phyloP scores from a whole-genome alignment of 345 rosid genomes.

The Camelina hispida region DNA sequence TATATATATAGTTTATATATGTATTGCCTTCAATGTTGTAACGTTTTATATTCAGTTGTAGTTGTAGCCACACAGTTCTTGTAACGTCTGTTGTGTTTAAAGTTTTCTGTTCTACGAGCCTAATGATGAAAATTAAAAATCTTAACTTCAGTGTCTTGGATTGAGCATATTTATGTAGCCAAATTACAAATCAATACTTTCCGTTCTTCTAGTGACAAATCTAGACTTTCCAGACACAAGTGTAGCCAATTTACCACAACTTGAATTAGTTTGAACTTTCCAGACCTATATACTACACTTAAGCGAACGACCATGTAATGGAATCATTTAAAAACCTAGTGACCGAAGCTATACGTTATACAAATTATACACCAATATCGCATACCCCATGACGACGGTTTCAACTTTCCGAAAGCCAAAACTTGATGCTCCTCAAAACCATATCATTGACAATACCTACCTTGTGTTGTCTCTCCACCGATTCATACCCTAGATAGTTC shows the following conservation, averaged over 20 bases:
- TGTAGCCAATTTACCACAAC: neutral
- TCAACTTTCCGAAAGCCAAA: neutral
- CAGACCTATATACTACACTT: too few species aligned
- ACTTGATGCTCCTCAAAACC: neutral
- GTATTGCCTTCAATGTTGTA: slow-evolving; percentile 45
- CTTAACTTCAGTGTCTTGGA: slow-evolving; percentile 14
- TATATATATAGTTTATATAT: slow-evolving; percentile 34
- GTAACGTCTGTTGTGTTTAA: slow-evolving; percentile 36
- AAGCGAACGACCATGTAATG: too few species aligned
- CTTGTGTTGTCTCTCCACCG: neutral
- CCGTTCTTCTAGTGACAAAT: too few species aligned
- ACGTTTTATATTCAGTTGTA: slow-evolving; percentile 31
- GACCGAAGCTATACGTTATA: neutral
- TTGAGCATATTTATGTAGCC: neutral
- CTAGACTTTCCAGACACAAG: neutral
- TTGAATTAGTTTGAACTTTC: too few species aligned
- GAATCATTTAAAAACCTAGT: neutral
- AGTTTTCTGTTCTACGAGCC: slow-evolving; percentile 22
- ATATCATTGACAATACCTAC: neutral
- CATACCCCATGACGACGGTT: too few species aligned
- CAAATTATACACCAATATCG: too few species aligned
- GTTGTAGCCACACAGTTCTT: slow-evolving; percentile 42
- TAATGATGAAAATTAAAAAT: slow-evolving; percentile 38
- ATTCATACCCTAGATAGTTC: neutral
- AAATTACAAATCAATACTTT: too few species aligned